Evolutionary conservation across 768 basidiomycete genomes (phyloP), one percentile per base, ranked within the genome.

Genomic region (Strobilomyces dryophilus): DNA sequence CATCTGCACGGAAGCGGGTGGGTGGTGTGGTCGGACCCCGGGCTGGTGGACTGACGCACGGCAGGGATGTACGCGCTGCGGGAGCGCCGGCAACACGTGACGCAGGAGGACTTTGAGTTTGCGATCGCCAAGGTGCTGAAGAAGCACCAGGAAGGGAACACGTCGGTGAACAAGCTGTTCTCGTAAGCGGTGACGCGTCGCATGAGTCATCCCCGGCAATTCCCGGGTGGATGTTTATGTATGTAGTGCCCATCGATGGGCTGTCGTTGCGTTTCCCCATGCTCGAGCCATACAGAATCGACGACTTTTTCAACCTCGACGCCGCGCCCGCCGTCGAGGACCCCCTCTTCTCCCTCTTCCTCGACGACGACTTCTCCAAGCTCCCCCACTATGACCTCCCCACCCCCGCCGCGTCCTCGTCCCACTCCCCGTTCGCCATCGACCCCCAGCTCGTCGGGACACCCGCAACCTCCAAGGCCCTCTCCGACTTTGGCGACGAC

Each of bases 61-160:
- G 6, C 56, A 87, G 92, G 92, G 26, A 98, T 98, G 95, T 98
- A 97, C 64, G 95, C 95, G 0, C 77, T 99, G 3, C 82, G 95
- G 17, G 95, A 99, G 72, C 81, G 95, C 54, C 76, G 95, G 58
- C 95, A 97, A 59, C 95, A 98, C 69, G 95, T 98, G 47, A 97
- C 95, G 4, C 95, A 97, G 71, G 95, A 98, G 66, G 95, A 98
- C 66, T 98, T 98, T 64, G 97, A 98, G 76, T 94, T 98, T 75
- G 95, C 95, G 32, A 89, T 98, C 12, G 94, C 95, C 3, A 98
- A 97, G 81, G 92, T 92, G 9, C 73, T 95, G 63, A 98, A 97
- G 83, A 95, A 95, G 81, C 92, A 94, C 77, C 90, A 95, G 63
- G 94, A 97, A 61, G 87, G 85, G 15, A 95, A 95, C 69, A 97